A percentile compares a stretch with the other conserved stretches of the same genome.
These are phyloP conservation scores for Castanea mollissima DNA, from an alignment of 306 rosid species.

Conservation along the genomic window DNA sequence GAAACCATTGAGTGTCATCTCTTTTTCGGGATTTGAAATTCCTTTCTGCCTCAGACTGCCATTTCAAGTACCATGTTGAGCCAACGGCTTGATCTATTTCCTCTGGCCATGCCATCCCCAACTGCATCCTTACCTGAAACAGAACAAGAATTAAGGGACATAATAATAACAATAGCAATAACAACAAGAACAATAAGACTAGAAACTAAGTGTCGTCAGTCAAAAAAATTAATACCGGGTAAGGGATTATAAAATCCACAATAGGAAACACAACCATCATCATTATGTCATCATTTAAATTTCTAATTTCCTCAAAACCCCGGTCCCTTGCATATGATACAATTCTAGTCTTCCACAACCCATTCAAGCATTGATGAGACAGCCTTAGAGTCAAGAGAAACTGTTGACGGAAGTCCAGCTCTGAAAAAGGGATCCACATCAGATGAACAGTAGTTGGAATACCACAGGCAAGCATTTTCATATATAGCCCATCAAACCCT, in stretches of 20 bases:
- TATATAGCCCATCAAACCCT: conserved; percentile 92
- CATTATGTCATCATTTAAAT: conserved; percentile 67
- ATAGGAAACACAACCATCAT: conserved; percentile 66
- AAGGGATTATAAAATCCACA: conserved; percentile 67
- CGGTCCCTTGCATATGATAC: conserved; percentile 43
- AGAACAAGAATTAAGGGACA: conserved; percentile 24
- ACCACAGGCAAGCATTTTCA: conserved; percentile 82
- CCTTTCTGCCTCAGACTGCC: conserved; percentile 85
- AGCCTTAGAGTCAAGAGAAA: conserved; percentile 54
- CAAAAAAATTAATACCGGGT: conserved; percentile 53
- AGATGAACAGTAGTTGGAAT: conserved; percentile 82
- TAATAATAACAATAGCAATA: conserved; percentile 4
- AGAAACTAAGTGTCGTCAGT: conserved; percentile 26
- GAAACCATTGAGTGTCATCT: conserved; percentile 45
- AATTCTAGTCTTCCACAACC: conserved; percentile 53
- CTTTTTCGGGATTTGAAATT: conserved; percentile 46
- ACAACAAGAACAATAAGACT: conserved; percentile 10
- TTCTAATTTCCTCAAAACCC: conserved; percentile 43
- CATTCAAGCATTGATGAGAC: conserved; percentile 47
- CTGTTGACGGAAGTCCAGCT: conserved; percentile 63
- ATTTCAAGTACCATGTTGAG: conserved; percentile 80
- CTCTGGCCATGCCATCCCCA: conserved; percentile 98
- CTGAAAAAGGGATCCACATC: conserved; percentile 91
- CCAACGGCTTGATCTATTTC: conserved; percentile 66
- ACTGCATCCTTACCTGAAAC: conserved; percentile 58